Evolutionary conservation across 257 asterid genomes (phyloP), one percentile per base, ranked within the genome.

Genomic region (Solanum etuberosum): DNA sequence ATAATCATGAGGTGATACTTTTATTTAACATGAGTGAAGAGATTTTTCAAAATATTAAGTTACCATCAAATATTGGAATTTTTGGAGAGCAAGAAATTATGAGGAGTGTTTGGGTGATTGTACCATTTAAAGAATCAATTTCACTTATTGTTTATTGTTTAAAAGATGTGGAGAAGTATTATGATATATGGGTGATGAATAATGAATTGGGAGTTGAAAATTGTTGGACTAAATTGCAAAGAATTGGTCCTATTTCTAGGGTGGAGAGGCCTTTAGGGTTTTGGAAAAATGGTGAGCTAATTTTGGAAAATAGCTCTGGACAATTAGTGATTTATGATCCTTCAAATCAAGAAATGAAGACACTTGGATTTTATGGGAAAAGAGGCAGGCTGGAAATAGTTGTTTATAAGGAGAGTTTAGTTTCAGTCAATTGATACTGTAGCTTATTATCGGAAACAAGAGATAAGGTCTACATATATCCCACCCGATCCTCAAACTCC

Each of bases 241-340:
- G 90, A 9, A 86, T 94, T 35, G 95, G 96, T 32, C 96, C 93
- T 23, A 76, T 93, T 87, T 71, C 73, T 1, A 89, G 89, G 35
- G 93, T 94, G 29, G 92, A 91, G 84, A 91, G 93, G 92, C 94
- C 95, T 20, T 87, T 92, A 43, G 95, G 94, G 38, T 91, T 93
- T 27, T 92, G 94, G 92, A 88, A 85, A 16, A 61, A 81, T 23
- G 59, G 86, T 13, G 91, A 93, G 25, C 9, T 91, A 5, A n/a
- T 93, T 29, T 81, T 93, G 38, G 96, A 93, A 84, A 90, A 88
- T 81, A 81, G 83, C 42, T 61, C 23, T 7, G 88, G 94, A 4
- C 93, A 91, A 89, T 81, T 92, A 76, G 89, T 93, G 34, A 34
- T 93, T 46, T 92, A 89, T 85, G 86, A 91, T 85, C 16, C 59